Base-by-base conservation (phyloP, 176 grass and related monocot genomes). In the Typha latifolia region DNA sequence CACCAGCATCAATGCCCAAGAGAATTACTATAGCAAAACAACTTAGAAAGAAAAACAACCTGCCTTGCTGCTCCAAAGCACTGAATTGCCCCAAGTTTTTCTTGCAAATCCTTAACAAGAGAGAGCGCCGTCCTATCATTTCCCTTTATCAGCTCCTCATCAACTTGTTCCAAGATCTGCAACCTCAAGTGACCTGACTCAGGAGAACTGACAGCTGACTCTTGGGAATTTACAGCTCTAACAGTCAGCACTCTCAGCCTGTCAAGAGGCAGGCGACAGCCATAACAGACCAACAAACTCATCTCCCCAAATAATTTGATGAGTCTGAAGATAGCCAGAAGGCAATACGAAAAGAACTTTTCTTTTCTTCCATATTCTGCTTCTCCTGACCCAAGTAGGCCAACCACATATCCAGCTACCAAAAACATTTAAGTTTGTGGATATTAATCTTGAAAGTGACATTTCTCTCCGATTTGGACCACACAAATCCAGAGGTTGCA, bases 41-140 rank as follows among this genome's bases (percentile, higher is more conserved):
- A 70, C 48, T 72, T 66, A 68, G 5, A 12, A 65, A 74, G 62
- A 69, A 32, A 8, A 32, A 49, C 31, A 66, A 86, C 84, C 77
- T 91, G 74, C 27, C 70, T 86, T 12, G 74, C 84, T 15, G 70
- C 70, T 48, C 84, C 87, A 81, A 96, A 91, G 52, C 77, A 69
- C 34, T 23, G 37, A 67, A 86, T 71, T 2, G 84, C 68, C 27
- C 74, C 87, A 72, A 72, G 67, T 59, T 49, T 49, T 26, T 84
- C 84, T 22, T 77, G 79, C 15, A 76, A 74, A 34, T 69, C 32
- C 62, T 81, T 81, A 13, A 81, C 77, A 24, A 96, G 82, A 56
- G 91, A 76, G 15, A 96, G 77, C 11, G 84, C 82, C 3, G 76
- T 68, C 80, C 61, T 74, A 50, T 96, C 91, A 69, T 88, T 78